phyloP scores from a whole-genome alignment of 2,329 filamentous ascomycete genomes.

The Alternaria atra region DNA sequence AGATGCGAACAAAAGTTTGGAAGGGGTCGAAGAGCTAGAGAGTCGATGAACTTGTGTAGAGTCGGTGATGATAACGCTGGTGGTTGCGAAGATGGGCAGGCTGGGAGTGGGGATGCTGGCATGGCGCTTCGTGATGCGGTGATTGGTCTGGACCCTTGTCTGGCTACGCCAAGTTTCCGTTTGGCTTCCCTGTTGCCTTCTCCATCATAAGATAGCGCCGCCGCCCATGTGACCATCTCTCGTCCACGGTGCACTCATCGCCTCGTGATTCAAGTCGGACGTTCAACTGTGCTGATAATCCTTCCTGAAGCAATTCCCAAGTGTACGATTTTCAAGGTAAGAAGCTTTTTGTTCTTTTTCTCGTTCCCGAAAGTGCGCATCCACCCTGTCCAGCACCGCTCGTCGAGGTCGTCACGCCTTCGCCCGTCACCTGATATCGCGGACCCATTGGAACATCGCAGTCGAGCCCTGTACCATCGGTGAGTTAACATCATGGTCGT shows the following conservation, averaged over 20 bases:
- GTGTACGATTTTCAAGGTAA: slow-evolving; percentile 5
- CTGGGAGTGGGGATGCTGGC: slow-evolving; percentile 18
- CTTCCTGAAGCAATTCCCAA: not conserved
- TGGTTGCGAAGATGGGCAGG: slow-evolving; percentile 14
- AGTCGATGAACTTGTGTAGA: not conserved
- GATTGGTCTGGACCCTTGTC: slow-evolving; percentile 16
- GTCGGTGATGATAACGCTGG: slow-evolving; percentile 1
- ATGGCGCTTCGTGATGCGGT: slow-evolving; percentile 11
- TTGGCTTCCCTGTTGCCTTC: slow-evolving; percentile 4
- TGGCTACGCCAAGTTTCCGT: slow-evolving; percentile 10
- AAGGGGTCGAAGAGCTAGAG: not conserved
- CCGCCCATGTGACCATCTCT: slow-evolving; percentile 15
- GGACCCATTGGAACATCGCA: slow-evolving; percentile 11
- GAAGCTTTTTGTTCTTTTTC: slow-evolving; percentile 6
- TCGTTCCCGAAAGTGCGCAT: slow-evolving; percentile 1
- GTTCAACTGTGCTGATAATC: slow-evolving; percentile 9
- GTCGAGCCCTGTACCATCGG: slow-evolving; percentile 3
- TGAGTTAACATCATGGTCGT: slow-evolving; percentile 9
- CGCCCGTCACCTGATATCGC: slow-evolving; percentile 13
- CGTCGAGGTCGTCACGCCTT: not conserved
- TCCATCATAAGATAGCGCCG: slow-evolving; percentile 13
- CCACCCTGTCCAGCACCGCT: not conserved
- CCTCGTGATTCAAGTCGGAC: slow-evolving; percentile 18
- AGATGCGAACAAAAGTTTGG: not conserved
- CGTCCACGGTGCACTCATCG: slow-evolving; percentile 5